phyloP scores from a whole-genome alignment of 305 asterid species.

The Fraxinus nigra region DNA sequence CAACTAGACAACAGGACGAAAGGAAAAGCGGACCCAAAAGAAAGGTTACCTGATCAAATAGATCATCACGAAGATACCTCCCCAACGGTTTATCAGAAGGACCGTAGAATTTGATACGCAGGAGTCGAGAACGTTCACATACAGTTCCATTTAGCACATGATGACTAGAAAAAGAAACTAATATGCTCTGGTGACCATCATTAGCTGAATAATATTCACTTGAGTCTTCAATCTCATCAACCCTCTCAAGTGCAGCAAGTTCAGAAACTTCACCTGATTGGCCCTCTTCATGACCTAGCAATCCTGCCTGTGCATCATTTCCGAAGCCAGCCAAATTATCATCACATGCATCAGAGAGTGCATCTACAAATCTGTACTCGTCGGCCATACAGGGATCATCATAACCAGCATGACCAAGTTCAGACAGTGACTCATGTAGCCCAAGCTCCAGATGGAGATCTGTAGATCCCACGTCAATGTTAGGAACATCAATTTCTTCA shows the following conservation, averaged over 20 bases:
- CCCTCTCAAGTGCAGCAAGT: constrained; percentile 26
- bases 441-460: constrained; percentile 49
- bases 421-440: constrained; percentile 47
- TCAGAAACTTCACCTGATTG: constrained; percentile 41
- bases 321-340: constrained; percentile 38
- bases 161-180: constrained; percentile 87
- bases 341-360: constrained; percentile 35
- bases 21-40: neutral
- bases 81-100: constrained; percentile 92
- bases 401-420: constrained; percentile 29
- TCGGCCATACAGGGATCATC: constrained; percentile 9
- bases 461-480: constrained; percentile 28
- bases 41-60: constrained; percentile 71
- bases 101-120: constrained; percentile 75
- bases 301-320: constrained; percentile 27
- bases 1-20: neutral
- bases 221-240: constrained; percentile 38
- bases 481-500: constrained; percentile 29
- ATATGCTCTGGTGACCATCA: constrained; percentile 66
- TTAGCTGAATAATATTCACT: constrained; percentile 47
- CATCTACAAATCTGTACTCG: constrained; percentile 19
- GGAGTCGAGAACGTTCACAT: constrained; percentile 78
- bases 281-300: constrained; percentile 34
- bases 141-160: constrained; percentile 61
- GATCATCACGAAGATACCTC: constrained; percentile 76